Percentiles rank a stretch among this genome's conserved stretches.
These are phyloP conservation scores for Eucalyptus rudis DNA, from an alignment of 345 rosid species.

Conservation along the genomic window DNA sequence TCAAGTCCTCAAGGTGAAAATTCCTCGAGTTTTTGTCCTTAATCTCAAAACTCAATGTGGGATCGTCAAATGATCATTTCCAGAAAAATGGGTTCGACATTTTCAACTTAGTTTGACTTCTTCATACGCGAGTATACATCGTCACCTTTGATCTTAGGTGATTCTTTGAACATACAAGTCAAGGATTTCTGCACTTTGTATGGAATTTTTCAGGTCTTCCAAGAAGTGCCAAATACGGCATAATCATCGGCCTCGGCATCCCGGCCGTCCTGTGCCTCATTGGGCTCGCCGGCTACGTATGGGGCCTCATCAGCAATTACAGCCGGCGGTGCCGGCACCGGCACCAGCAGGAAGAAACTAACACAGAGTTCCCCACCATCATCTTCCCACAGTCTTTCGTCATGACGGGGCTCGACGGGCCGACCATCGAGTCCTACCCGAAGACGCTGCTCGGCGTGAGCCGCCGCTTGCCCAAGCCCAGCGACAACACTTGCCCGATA, in stretches of 20 bases:
- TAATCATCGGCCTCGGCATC: conserved; percentile 33
- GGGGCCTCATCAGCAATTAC: background rate
- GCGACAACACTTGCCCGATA: conserved; percentile 34
- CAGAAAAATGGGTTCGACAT: fast-evolving
- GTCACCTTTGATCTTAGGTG: background rate
- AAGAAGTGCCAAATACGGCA: conserved; percentile 31
- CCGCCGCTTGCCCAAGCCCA: conserved; percentile 31
- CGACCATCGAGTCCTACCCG: conserved; percentile 40
- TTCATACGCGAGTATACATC: background rate
- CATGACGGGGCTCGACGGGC: conserved; percentile 16
- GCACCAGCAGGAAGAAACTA: background rate
- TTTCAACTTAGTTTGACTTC: background rate
- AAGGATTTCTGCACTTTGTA: background rate
- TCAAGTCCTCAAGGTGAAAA: background rate
- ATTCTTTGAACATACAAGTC: background rate
- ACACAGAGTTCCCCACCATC: background rate
- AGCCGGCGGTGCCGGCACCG: background rate
- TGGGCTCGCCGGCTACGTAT: conserved; percentile 9
- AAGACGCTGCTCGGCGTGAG: conserved; percentile 38
- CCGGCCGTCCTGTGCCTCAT: conserved; percentile 29
- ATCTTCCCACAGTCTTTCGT: background rate
- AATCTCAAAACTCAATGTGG: background rate
- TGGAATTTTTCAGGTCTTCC: background rate
- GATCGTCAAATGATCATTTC: background rate
- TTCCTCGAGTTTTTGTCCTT: background rate